Conservation (phyloP, 2,329 filamentous ascomycete species). For the Daldinia sp. region DNA sequence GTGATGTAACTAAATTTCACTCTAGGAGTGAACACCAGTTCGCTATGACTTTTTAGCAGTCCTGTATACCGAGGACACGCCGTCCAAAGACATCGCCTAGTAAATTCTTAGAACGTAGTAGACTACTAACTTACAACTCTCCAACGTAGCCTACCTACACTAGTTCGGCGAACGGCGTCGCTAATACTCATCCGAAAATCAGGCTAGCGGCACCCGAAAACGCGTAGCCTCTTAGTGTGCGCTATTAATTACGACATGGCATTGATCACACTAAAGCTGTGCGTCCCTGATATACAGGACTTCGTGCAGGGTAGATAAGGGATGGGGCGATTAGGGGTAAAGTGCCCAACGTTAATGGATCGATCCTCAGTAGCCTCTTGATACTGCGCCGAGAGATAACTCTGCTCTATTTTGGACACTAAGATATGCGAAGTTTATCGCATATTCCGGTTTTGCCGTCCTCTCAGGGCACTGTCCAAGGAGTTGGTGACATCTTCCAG, state of each 20-base stretch:
- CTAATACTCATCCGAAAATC: background rate
- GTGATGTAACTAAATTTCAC: background rate
- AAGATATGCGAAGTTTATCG: background rate
- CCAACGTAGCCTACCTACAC: background rate
- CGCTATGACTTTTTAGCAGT: background rate
- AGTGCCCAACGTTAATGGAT: background rate
- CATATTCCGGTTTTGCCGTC: background rate
- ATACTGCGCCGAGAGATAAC: background rate
- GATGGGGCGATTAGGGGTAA: background rate
- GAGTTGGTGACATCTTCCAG: background rate
- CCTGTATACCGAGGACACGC: background rate
- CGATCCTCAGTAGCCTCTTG: background rate
- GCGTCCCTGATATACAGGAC: background rate
- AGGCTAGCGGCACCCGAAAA: background rate
- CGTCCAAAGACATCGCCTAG: background rate
- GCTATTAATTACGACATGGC: conserved; percentile 4
- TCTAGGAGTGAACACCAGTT: background rate
- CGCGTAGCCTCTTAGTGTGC: background rate
- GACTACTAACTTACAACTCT: conserved; percentile 14
- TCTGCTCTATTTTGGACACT: background rate
- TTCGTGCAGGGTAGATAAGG: background rate
- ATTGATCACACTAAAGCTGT: background rate
- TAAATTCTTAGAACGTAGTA: background rate
- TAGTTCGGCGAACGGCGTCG: background rate
- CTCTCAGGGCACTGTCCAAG: background rate